phyloP scores from a whole-genome alignment of 352 stramenopile genomes.

The Phytophthora pini region DNA sequence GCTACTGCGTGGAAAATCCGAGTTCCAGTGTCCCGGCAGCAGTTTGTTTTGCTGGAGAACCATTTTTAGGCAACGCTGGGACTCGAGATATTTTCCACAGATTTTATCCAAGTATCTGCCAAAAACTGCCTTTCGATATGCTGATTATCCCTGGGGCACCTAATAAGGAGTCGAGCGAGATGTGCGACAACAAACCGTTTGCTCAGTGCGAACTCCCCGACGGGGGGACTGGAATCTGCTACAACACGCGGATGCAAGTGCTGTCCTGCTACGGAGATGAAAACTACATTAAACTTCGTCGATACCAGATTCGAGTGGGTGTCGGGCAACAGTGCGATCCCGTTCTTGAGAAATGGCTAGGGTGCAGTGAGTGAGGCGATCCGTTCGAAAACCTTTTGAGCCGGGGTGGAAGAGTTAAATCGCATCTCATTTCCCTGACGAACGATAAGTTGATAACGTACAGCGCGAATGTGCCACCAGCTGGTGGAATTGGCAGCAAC shows the following conservation, averaged over 20 bases:
- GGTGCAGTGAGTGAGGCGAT: constrained; percentile 2
- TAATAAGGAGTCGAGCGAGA: constrained; percentile 24
- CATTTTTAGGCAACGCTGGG: constrained; percentile 19
- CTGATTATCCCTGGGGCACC: constrained; percentile 4
- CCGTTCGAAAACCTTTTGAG: no score
- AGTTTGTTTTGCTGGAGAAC: constrained; percentile 15
- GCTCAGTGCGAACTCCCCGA: constrained; percentile 11
- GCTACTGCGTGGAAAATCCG: constrained; percentile 15
- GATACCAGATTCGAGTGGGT: constrained; percentile 21
- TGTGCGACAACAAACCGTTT: constrained; percentile 30
- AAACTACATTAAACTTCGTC: constrained; percentile 25
- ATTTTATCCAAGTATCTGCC: constrained; percentile 17
- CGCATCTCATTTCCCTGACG: no score
- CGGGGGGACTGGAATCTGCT: constrained; percentile 21
- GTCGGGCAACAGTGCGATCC: constrained; percentile 20
- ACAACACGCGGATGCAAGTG: constrained; percentile 35
- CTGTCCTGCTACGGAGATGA: constrained; percentile 26
- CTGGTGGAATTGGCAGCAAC: constrained; percentile 25
- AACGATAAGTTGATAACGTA: neutral
- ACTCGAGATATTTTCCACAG: constrained; percentile 17
- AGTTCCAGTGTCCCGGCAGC: constrained; percentile 10
- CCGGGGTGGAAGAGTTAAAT: no score
- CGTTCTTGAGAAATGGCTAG: constrained; percentile 23
- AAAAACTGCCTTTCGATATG: constrained; percentile 15
- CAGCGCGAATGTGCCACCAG: constrained; percentile 3